These are phyloP conservation scores for Phoenix dactylifera DNA, from an alignment of 176 grass and related monocot genomes.

Conservation along the genomic window DNA sequence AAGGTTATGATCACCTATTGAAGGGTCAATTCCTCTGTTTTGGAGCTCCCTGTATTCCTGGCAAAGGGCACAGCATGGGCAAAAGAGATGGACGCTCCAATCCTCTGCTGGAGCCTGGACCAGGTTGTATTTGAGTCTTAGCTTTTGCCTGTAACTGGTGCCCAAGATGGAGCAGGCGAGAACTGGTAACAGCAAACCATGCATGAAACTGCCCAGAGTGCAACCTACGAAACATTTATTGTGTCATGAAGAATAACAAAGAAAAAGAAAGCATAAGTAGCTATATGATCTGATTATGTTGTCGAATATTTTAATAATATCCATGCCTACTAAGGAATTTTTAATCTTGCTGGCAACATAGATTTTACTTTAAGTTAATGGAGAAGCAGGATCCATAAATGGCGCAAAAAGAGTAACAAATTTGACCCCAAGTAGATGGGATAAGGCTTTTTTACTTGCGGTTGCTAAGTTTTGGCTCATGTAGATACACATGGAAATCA, in stretches of 20 bases:
- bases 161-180: conserved; percentile 14
- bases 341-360: too few relatives aligned
- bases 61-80: conserved; percentile 15
- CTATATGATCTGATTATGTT: too few relatives aligned
- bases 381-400: too few relatives aligned
- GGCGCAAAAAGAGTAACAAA: too few relatives aligned
- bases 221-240: neutral
- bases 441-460: too few relatives aligned
- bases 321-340: too few relatives aligned
- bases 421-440: too few relatives aligned
- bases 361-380: too few relatives aligned
- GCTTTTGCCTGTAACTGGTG: neutral
- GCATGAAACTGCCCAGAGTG: conserved; percentile 10
- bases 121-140: conserved; percentile 13
- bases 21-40: conserved; percentile 22
- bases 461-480: too few relatives aligned
- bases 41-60: conserved; percentile 25
- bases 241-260: neutral
- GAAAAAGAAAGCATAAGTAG: neutral
- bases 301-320: too few relatives aligned
- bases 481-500: too few relatives aligned
- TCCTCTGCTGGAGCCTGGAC: conserved; percentile 16
- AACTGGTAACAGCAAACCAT: neutral
- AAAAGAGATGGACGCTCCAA: conserved; percentile 15
- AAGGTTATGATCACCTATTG: conserved; percentile 6